Conservation (phyloP, 2,329 filamentous ascomycete genomes). For the Lasiodiplodia theobromae region DNA sequence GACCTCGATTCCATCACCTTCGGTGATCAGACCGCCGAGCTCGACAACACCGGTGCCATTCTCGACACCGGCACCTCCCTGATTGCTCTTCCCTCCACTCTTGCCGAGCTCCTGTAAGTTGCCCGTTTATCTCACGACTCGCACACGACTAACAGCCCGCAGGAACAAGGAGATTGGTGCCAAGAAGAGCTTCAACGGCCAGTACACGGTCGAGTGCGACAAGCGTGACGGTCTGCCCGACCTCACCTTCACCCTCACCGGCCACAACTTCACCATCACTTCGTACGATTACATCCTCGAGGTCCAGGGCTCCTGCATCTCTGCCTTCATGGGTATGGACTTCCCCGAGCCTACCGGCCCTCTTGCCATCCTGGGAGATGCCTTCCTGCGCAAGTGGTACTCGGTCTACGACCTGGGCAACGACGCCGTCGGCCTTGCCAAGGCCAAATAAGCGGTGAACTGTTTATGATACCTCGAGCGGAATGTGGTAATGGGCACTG, state of each 20-base stretch:
- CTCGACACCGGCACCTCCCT: constrained; percentile 98
- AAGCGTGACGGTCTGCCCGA: constrained; percentile 86
- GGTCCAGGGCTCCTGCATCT: constrained; percentile 94
- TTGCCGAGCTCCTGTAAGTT: constrained; percentile 84
- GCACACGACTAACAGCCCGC: constrained; percentile 14
- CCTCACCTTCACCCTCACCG: constrained; percentile 86
- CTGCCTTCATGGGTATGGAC: constrained; percentile 95
- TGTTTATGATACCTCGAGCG: constrained; percentile 17
- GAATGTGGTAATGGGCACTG: constrained; percentile 10
- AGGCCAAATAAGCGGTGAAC: constrained; percentile 68
- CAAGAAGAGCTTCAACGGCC: constrained; percentile 96
- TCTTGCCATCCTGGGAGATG: constrained; percentile 92
- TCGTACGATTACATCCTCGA: constrained; percentile 95
- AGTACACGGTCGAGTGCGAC: constrained; percentile 91
- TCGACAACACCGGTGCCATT: constrained; percentile 94
- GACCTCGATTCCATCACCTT: constrained; percentile 92
- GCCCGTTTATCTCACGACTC: background rate
- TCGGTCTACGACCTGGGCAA: constrained; percentile 95
- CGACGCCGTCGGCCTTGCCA: constrained; percentile 86
- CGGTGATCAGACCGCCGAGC: constrained; percentile 82
- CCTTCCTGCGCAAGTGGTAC: constrained; percentile 83
- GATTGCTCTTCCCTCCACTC: constrained; percentile 88
- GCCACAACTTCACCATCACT: constrained; percentile 90
- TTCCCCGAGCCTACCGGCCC: constrained; percentile 84
- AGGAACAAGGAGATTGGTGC: constrained; percentile 95